phyloP scores from a whole-genome alignment of 2,329 filamentous ascomycete genomes.

The Colletotrichum coccodes region DNA sequence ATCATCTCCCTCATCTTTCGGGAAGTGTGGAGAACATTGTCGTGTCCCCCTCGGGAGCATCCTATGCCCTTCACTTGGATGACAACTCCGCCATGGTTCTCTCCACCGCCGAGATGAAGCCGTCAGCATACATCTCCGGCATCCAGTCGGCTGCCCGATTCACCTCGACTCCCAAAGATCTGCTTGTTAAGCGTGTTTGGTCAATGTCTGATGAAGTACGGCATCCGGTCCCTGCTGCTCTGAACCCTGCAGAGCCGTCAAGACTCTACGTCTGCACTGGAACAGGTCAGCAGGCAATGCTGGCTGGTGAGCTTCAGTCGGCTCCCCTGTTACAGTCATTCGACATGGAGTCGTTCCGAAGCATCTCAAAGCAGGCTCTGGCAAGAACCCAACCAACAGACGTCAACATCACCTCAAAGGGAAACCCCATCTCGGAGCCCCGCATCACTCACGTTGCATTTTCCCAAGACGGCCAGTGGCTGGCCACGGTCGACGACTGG shows the following conservation, averaged over 20 bases:
- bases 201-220: constrained; percentile 53
- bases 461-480: constrained; percentile 85
- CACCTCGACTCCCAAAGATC: constrained; percentile 60
- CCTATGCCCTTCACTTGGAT: constrained; percentile 85
- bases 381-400: constrained; percentile 89
- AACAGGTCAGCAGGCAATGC: constrained; percentile 65
- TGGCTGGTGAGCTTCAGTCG: constrained; percentile 60
- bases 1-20: constrained; percentile 90
- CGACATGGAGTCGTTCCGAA: constrained; percentile 81
- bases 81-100: constrained; percentile 94
- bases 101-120: constrained; percentile 88
- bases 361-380: constrained; percentile 87
- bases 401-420: constrained; percentile 78
- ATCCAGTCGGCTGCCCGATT: constrained; percentile 74
- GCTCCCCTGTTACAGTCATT: constrained; percentile 81
- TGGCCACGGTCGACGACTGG: constrained; percentile 95
- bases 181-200: constrained; percentile 63
- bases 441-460: constrained; percentile 80
- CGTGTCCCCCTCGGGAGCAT: constrained; percentile 81
- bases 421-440: constrained; percentile 79
- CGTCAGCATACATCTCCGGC: constrained; percentile 85
- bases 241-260: constrained; percentile 71
- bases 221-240: constrained; percentile 66
- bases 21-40: constrained; percentile 86
- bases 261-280: constrained; percentile 76